Percentiles rank a stretch among this genome's conserved stretches.
Conservation (phyloP, 257 asterid genomes). For the Plantago major region DNA sequence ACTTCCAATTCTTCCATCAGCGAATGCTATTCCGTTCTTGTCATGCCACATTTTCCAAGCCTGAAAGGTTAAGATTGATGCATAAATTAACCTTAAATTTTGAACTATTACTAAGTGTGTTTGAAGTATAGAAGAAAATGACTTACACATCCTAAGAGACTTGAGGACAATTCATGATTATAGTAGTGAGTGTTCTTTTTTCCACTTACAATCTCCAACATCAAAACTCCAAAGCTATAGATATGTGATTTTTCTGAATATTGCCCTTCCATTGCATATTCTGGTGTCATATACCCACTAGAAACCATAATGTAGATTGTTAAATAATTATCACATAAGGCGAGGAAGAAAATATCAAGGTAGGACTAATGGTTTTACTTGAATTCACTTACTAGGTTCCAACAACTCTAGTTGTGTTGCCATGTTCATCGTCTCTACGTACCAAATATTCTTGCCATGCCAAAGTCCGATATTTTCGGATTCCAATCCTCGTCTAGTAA, state of each 20-base stretch:
- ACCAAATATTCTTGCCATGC: constrained; percentile 63
- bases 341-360: too few species aligned
- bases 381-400: constrained; percentile 61
- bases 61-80: constrained; percentile 17
- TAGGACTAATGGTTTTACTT: background rate
- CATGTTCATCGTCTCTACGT: constrained; percentile 50
- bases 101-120: background rate
- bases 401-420: constrained; percentile 50
- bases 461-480: constrained; percentile 70
- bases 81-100: background rate
- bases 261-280: constrained; percentile 41
- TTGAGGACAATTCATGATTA: constrained; percentile 16
- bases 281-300: constrained; percentile 53
- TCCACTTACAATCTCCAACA: constrained; percentile 48
- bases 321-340: background rate
- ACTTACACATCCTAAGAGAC: too few species aligned
- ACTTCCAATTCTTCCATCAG: constrained; percentile 25
- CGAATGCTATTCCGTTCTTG: constrained; percentile 6
- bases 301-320: background rate
- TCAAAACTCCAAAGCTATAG: constrained; percentile 42
- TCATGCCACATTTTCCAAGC: constrained; percentile 45
- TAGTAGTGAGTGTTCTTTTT: constrained; percentile 32
- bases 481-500: constrained; percentile 54
- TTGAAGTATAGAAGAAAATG: background rate
- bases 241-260: constrained; percentile 37